These are phyloP conservation scores for Aspergillus tanneri DNA, from an alignment of 2,329 filamentous ascomycete genomes.

Conservation along the genomic window DNA sequence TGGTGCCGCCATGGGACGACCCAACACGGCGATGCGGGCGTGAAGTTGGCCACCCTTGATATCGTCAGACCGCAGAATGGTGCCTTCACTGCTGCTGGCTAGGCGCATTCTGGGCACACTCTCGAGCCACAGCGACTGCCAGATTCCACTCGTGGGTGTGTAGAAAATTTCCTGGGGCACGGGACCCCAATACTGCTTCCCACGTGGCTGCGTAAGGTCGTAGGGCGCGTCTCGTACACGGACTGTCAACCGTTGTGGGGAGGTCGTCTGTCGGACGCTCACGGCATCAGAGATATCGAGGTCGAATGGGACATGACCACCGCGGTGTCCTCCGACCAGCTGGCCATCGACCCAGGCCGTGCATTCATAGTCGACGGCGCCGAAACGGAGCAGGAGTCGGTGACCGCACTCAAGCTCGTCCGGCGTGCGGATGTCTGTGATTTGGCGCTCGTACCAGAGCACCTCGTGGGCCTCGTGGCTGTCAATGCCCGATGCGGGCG, in stretches of 20 bases:
- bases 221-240: constrained; percentile 64
- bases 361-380: constrained; percentile 53
- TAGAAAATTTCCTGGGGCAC: constrained; percentile 63
- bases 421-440: constrained; percentile 51
- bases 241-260: constrained; percentile 50
- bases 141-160: constrained; percentile 69
- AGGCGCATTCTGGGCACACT: constrained; percentile 53
- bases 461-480: constrained; percentile 64
- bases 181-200: constrained; percentile 65
- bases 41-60: constrained; percentile 53
- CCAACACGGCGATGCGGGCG: constrained; percentile 50
- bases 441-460: constrained; percentile 62
- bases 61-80: constrained; percentile 58
- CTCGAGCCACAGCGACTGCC: constrained; percentile 72
- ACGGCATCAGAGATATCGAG: constrained; percentile 54
- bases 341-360: constrained; percentile 58
- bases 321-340: constrained; percentile 52
- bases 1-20: constrained; percentile 31
- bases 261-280: not conserved
- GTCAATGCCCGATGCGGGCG: constrained; percentile 61
- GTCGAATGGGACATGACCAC: constrained; percentile 63
- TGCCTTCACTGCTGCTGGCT: constrained; percentile 59
- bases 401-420: constrained; percentile 44
- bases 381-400: constrained; percentile 47
- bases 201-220: constrained; percentile 64